Evolutionary conservation across 1,284 basidiomycete genomes (phyloP), one percentile per base, ranked within the genome.

Genomic region (Sporisorium scitamineum): DNA sequence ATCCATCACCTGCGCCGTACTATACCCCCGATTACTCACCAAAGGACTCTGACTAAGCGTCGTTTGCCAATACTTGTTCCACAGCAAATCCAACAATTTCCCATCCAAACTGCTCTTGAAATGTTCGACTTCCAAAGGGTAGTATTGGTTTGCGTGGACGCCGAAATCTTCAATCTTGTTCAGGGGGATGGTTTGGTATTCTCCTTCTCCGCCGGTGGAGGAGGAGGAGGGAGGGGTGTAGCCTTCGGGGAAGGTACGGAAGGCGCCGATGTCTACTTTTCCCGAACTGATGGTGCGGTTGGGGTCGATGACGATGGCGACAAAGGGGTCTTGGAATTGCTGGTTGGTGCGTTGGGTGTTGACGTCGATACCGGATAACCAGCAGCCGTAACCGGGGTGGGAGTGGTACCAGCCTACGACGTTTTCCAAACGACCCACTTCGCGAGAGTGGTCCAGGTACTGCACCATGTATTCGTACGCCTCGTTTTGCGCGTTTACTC

Each of bases 11-110:
- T 97, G 95, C 0, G 93, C 92, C 0, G 94, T 94, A 1, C 92
- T 91, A 84, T 97, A 97, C 61, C 92, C 92, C 45, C 94, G 92
- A 81, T 97, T 97, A 45, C 94, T 94, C 47, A 97, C 92, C 34
- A 97, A 86, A 3, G 94, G 91, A 5, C 92, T 94, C 83, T 95
- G 93, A 81, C 92, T 93, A 32, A 99, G 89, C 0, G 96, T 98
- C 80, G 94, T 95, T 20, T 96, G 94, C 96, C 96, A 99, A 82
- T 99, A 99, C 87, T 98, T 98, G 88, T 99, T 97, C 96, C 96
- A 99, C 24, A 99, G 87, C 83, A 95, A 87, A 32, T 93, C 93
- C 31, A 99, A 88, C 14, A 99, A 87, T 79, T 94, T 91, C 22
- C 91, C 91, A 83, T 99, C 96, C 48, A 95, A 87, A 41, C 89